Evolutionary conservation across 768 basidiomycete species (phyloP).

Genomic region (Russula foetens): DNA sequence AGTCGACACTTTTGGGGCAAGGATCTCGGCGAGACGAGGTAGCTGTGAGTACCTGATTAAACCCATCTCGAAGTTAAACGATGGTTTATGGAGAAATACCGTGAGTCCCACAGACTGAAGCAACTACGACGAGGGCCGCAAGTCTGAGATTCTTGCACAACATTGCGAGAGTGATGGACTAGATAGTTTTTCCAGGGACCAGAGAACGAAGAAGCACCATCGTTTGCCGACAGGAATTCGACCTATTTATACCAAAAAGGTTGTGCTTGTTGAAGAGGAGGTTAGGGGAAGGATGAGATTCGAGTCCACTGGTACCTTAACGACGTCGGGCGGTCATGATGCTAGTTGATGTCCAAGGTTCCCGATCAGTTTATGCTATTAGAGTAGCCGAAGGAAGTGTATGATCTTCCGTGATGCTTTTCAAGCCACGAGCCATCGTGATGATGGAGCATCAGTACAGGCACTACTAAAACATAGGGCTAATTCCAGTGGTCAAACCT

Average conservation of each 20-base stretch:
- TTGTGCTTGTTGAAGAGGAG: background rate
- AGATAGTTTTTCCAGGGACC: background rate
- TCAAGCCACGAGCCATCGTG: too few species aligned
- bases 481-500: too few species aligned
- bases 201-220: background rate
- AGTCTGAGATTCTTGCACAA: conserved; percentile 22
- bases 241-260: background rate
- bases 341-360: too few species aligned
- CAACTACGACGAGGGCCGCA: conserved; percentile 12
- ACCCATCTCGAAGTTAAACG: background rate
- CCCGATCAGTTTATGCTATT: too few species aligned
- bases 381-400: too few species aligned
- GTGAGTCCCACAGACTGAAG: conserved; percentile 10
- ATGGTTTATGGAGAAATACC: conserved; percentile 3
- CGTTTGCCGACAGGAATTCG: background rate
- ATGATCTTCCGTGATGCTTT: too few species aligned
- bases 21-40: conserved; percentile 21
- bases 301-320: too few species aligned
- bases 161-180: conserved; percentile 15
- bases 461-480: too few species aligned
- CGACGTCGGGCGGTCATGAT: too few species aligned
- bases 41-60: conserved; percentile 6
- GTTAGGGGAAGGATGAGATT: too few species aligned
- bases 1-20: conserved; percentile 26
- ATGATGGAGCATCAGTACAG: too few species aligned